Evolutionary conservation across 2,329 filamentous ascomycete species (phyloP).

Genomic region (Leptodontidium sp.): DNA sequence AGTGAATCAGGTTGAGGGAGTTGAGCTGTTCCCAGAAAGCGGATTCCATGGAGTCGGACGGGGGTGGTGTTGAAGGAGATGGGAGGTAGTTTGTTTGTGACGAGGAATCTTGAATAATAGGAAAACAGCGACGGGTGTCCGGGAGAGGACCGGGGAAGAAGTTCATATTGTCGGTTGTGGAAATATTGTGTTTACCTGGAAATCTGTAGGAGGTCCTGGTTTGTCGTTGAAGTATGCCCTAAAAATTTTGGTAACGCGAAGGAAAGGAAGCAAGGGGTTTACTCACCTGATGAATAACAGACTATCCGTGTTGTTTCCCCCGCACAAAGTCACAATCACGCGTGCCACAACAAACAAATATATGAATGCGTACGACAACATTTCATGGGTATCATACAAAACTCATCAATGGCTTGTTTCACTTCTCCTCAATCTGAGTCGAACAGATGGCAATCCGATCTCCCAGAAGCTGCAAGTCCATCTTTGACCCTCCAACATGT

Average conservation of each 20-base stretch:
- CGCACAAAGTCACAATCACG: neutral
- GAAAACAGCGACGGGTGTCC: neutral
- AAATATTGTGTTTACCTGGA: too few relatives aligned
- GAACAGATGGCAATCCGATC: constrained; percentile 39
- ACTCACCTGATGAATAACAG: neutral
- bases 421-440: constrained; percentile 28
- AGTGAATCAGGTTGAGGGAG: neutral
- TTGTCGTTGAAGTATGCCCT: neutral
- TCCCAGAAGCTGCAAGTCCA: constrained; percentile 42
- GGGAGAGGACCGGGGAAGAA: neutral
- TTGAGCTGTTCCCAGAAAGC: neutral
- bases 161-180: neutral
- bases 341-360: too few relatives aligned
- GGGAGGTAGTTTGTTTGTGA: neutral
- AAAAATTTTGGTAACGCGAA: neutral
- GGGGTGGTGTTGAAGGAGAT: neutral
- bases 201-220: too few relatives aligned
- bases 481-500: constrained; percentile 23
- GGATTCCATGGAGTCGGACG: neutral
- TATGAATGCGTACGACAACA: neutral
- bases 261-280: neutral
- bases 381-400: constrained; percentile 19
- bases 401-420: constrained; percentile 30
- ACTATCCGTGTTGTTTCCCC: neutral
- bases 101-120: neutral